Base-by-base conservation (phyloP, 129 eudicot genomes). In the Helianthus tuberosus region DNA sequence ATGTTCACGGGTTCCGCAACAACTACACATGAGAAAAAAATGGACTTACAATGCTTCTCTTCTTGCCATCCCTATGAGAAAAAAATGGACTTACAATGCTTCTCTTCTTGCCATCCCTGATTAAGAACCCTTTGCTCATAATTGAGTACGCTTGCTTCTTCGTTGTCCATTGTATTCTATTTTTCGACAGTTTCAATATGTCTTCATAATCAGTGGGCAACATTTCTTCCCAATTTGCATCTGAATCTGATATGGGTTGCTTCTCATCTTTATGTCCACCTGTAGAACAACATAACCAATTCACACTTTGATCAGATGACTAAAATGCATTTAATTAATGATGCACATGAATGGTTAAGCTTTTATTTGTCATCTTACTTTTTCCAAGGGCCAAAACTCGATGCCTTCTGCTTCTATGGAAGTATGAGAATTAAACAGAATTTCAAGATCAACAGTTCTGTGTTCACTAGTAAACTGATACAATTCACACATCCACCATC, bases 321-420 rank as follows among this genome's bases (percentile, higher is more conserved):
- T 27, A 27, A 27, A 1, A 27, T 27, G 32, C 32, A 27, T 27
- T 27, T 27, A 27, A 27, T 27, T 39, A 41, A 41, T 41, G 10
- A 41, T 41, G 46, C 5, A 41, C 9, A 41, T 41, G 46, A 41
- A 6, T 6, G 0, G 5, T 6, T 3, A 8, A 41, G 5, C 46
- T 41, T 41, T 41, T 41, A 46, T 10, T 46, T 46, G 50, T 46
- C 6, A 50, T 50, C 55, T 62, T 49, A 74, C 78, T 16, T 16
- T 74, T 15, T 63, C 63, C 3, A 74, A 2, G 23, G 70, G 78
- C 11, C 16, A 23, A 74, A 74, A 74, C 52, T 61, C 69, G 2
- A 74, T 74, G 52, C 71, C 78, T 10, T 73, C 78, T 27, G 32
- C 32, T 27, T 27, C 32, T 1, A 27, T 27, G 32, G 2, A 1